Base-by-base conservation (phyloP, 2,329 filamentous ascomycete genomes). In the Phialophora verrucosa region DNA sequence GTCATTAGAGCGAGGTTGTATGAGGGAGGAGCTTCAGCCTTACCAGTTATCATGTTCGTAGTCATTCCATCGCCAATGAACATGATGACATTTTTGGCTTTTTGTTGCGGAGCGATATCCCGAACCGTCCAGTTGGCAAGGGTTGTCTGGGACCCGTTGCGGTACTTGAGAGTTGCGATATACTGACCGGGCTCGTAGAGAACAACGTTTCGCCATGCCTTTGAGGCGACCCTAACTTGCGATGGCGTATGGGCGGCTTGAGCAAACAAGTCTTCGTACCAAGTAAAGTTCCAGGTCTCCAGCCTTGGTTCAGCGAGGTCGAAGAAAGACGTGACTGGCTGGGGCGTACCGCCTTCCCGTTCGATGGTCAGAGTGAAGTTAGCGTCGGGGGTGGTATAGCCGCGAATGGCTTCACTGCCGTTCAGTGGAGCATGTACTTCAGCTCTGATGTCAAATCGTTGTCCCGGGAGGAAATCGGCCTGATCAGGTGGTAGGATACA, bases 371-470 rank as follows among this genome's bases (percentile, higher is more conserved):
- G 89, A 51, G 86, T 89, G 82, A 96, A 95, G 59, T 87, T 83
- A 74, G 90, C 85, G 76, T 95, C 91, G 14, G 91, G 88, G 71
- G 86, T 83, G 66, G 87, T 87, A 64, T 85, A 79, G 72, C 90
- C 89, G 71, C 88, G 86, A 68, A 87, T 91, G n/a, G 88, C 88
- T 78, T 95, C 91, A 44, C 90, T 91, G 70, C 92, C 91, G 77
- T 95, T 95, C 75, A 89, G 83, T 5, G 91, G 91, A 10, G 91
- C 90, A 75, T 94, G 91, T 32, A 95, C 87, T 77, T 95, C 91
- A 66, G 94, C 85, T 66, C 91, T 89, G 69, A 96, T 88, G 76
- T 95, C 92, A 74, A 95, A 95, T 76, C 87, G 89, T 79, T 95
- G 91, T 12, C 91, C 91, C 4, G 91, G 88, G 1, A 96, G 84